Evolutionary conservation across 148 eudicot genomes (phyloP), one percentile per base, ranked within the genome.

Genomic region (Nepenthes mirabilis): DNA sequence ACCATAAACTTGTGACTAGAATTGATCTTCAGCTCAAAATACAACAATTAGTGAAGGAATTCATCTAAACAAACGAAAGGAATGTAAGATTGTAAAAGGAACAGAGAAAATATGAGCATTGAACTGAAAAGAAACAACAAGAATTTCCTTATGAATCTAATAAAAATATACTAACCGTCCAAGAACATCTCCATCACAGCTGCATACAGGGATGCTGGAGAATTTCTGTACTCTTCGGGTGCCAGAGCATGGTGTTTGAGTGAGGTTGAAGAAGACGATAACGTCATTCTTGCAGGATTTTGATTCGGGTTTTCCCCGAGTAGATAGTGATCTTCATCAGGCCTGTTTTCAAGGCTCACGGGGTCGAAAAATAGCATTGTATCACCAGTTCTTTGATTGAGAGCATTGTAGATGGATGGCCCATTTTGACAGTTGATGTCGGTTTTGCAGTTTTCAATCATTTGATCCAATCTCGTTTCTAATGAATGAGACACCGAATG

Each of bases 371-470:
- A 56, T 14, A 85, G 78, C 76, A 78, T 88, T 14, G 88, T 80
- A 55, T 88, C 96, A 50, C 86, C 96, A 1, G 79, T 63, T 64
- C 84, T 70, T 40, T 96, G 96, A 0, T 90, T 88, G 2, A 91
- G 83, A 2, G 96, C 97, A 57, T 75, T 80, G 54, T 85, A 91
- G 77, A 91, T 80, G 9, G 84, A 75, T 40, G 88, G 62, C 14
- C 97, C 97, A 51, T 82, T 87, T 34, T 96, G 97, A 94, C 97
- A 91, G 36, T 91, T 91, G 79, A 85, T 80, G 59, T 86, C 95
- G 2, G 76, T 67, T 2, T 86, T 94, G 9, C 80, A 94, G 35
- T 83, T 87, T 33, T 79, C 83, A 69, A 81, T 78, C 90, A 85
- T 77, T 33, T 83, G 83, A 13, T 80, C 93, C 78, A 80, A 73